These are phyloP conservation scores for Sclerotinia sclerotiorum DNA, from an alignment of 2,329 filamentous ascomycete species.

Conservation along the genomic window DNA sequence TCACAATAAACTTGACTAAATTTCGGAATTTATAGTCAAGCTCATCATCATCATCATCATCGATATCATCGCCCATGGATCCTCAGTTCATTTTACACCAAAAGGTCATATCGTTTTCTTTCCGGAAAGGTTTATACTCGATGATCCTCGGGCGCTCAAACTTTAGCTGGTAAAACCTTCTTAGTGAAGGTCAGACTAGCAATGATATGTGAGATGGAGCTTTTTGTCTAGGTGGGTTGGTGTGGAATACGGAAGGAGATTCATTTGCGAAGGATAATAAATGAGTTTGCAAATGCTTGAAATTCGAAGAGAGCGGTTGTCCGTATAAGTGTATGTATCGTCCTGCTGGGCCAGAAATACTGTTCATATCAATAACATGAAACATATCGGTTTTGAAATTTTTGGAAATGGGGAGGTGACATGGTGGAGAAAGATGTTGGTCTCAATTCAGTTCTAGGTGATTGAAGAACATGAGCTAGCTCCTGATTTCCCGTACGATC, in stretches of 20 bases:
- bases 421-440: no score
- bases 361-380: background rate
- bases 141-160: no score
- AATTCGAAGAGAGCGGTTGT: background rate
- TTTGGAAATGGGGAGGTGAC: background rate
- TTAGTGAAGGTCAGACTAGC: background rate
- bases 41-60: background rate
- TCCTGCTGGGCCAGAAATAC: background rate
- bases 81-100: background rate
- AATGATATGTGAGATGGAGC: background rate
- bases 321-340: background rate
- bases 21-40: background rate
- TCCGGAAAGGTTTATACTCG: no score
- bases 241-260: background rate
- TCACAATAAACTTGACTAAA: background rate
- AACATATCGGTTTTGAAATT: background rate
- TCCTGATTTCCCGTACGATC: background rate
- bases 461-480: no score
- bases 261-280: background rate
- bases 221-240: background rate
- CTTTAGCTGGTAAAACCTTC: background rate
- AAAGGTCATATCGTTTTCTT: background rate
- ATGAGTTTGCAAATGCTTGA: background rate
- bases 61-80: background rate
- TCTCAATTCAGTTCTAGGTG: no score